Conservation (phyloP, 306 rosid species). For the Lathyrus tuberosus region DNA sequence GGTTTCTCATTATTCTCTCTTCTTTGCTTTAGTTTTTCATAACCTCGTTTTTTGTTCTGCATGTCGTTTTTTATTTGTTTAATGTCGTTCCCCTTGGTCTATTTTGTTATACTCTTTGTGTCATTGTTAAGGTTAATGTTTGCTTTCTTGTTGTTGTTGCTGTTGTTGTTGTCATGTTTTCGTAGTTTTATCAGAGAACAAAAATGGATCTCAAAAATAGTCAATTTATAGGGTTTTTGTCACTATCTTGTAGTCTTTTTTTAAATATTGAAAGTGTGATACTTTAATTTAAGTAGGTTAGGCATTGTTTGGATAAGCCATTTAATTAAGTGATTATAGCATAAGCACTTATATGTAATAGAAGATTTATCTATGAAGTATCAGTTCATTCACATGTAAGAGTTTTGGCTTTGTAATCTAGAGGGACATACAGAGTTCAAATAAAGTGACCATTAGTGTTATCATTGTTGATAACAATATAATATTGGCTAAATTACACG, state of each 20-base stretch:
- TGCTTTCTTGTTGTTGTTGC: background rate
- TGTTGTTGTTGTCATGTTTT: conserved; percentile 13
- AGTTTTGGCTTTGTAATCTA: too few relatives aligned
- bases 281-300: background rate
- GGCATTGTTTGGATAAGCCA: background rate
- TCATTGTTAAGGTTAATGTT: background rate
- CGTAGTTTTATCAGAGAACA: conserved; percentile 33
- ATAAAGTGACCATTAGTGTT: too few relatives aligned
- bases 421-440: too few relatives aligned
- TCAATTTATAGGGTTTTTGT: conserved; percentile 2
- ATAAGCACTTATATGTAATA: background rate
- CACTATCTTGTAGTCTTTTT: background rate
- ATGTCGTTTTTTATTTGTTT: conserved; percentile 19
- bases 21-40: background rate
- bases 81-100: conserved; percentile 10
- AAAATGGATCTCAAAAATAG: conserved; percentile 35
- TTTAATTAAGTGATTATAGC: background rate
- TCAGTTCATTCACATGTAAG: too few relatives aligned
- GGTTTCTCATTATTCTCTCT: conserved; percentile 41
- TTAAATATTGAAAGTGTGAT: background rate
- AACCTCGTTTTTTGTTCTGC: conserved; percentile 23
- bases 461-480: too few relatives aligned
- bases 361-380: too few relatives aligned
- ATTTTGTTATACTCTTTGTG: background rate
- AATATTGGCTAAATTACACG: too few relatives aligned